phyloP scores from a whole-genome alignment of 331 rosid genomes.

The Stylosanthes scabra region DNA sequence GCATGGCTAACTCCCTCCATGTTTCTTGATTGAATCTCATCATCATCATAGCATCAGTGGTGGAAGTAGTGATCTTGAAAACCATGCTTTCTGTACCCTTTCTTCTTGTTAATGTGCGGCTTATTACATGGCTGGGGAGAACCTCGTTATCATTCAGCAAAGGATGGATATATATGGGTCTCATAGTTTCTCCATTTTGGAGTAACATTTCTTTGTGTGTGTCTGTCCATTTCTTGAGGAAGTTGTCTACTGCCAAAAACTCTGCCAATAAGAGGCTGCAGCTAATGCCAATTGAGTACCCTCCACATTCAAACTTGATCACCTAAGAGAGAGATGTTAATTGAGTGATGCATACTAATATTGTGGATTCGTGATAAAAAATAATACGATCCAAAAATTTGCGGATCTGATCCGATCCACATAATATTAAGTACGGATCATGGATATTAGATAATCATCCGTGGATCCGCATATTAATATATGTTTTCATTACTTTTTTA shows the following conservation, averaged over 20 bases:
- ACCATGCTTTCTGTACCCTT: slow-evolving; percentile 33
- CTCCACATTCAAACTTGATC: slow-evolving; percentile 64
- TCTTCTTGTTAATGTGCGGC: slow-evolving; percentile 27
- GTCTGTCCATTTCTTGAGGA: slow-evolving; percentile 59
- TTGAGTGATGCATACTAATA: too few relatives aligned
- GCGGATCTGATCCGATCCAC: too few relatives aligned
- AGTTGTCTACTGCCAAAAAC: slow-evolving; percentile 43
- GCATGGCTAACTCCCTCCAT: slow-evolving; percentile 45
- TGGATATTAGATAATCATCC: too few relatives aligned
- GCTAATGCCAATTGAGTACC: slow-evolving; percentile 61
- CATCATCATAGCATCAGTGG: not conserved
- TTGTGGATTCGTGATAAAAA: too few relatives aligned
- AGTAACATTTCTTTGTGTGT: slow-evolving; percentile 44
- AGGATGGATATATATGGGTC: slow-evolving; percentile 46
- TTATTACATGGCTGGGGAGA: slow-evolving; percentile 22
- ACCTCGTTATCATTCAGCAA: not conserved
- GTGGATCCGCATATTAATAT: too few relatives aligned
- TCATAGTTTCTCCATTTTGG: not conserved
- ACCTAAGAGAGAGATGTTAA: slow-evolving; percentile 49
- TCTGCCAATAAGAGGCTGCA: slow-evolving; percentile 65
- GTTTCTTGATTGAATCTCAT: slow-evolving; percentile 1
- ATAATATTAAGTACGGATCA: too few relatives aligned
- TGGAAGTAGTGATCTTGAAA: slow-evolving; percentile 43
- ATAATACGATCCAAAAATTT: too few relatives aligned
- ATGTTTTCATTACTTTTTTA: too few relatives aligned